A percentile compares a stretch with the other conserved stretches of the same genome.
Conservation (phyloP, 441 rosid species). For the Euphorbia corollata region DNA sequence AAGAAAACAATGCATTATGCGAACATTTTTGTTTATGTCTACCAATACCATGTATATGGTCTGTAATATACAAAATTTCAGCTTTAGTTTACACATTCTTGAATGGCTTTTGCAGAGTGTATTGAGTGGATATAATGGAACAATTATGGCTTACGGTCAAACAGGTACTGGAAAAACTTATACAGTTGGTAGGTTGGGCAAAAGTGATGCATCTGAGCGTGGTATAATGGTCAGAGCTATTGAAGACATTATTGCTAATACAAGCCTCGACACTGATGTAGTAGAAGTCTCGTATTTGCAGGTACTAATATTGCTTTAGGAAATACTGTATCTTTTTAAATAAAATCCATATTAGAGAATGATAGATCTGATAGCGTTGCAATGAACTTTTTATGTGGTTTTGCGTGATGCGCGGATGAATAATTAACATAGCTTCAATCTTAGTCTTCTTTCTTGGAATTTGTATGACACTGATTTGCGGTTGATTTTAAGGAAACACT, state of each 20-base stretch:
- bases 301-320: constrained; percentile 33
- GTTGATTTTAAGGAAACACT: background rate
- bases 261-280: constrained; percentile 42
- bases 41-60: background rate
- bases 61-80: background rate
- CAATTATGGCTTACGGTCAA: constrained; percentile 95
- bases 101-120: constrained; percentile 59
- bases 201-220: constrained; percentile 75
- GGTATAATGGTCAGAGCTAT: constrained; percentile 88
- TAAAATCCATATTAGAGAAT: constrained; percentile 1
- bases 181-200: constrained; percentile 73
- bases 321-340: background rate
- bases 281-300: constrained; percentile 80
- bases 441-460: background rate
- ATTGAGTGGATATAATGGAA: constrained; percentile 81
- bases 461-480: background rate
- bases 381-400: background rate
- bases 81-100: constrained; percentile 6
- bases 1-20: background rate
- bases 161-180: constrained; percentile 90
- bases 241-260: constrained; percentile 55
- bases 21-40: background rate
- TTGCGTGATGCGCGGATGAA: background rate
- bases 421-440: background rate
- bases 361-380: background rate